Percentiles rank a stretch among this genome's conserved stretches.
These are phyloP conservation scores for Mycena indigotica DNA, from an alignment of 768 basidiomycete genomes.

Conservation along the genomic window DNA sequence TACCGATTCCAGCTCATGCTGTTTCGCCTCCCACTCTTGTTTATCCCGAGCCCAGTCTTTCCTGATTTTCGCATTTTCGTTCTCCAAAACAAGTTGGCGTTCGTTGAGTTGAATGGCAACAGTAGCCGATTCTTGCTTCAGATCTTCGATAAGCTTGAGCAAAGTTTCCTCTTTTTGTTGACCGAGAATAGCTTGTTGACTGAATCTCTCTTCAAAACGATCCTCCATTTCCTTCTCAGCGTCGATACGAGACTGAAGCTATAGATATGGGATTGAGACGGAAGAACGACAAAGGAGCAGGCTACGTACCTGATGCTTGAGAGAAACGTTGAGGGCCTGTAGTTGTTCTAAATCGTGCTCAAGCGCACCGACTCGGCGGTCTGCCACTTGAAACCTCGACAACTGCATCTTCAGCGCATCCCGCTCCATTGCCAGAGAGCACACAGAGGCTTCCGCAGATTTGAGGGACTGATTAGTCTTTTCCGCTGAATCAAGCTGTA, in stretches of 20 bases:
- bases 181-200: constrained; percentile 53
- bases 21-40: constrained; percentile 83
- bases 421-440: constrained; percentile 42
- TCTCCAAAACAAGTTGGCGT: constrained; percentile 73
- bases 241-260: too few species aligned
- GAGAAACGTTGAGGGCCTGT: constrained; percentile 49
- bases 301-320: constrained; percentile 61
- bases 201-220: constrained; percentile 53
- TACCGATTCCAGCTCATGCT: constrained; percentile 91
- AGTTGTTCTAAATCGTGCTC: constrained; percentile 58
- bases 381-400: constrained; percentile 45
- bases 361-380: constrained; percentile 56
- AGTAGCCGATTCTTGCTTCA: constrained; percentile 58
- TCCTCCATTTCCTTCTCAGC: constrained; percentile 37
- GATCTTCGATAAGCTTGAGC: constrained; percentile 51
- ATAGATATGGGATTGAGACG: constrained; percentile 38
- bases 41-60: constrained; percentile 66
- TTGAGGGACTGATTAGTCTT: constrained; percentile 48
- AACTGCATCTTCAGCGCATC: constrained; percentile 43
- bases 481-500: constrained; percentile 63
- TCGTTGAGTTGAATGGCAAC: too few species aligned
- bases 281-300: constrained; percentile 10
- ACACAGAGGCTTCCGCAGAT: constrained; percentile 39
- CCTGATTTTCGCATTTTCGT: too few species aligned
- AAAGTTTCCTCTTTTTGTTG: constrained; percentile 58